Base-by-base conservation (phyloP, 2,329 filamentous ascomycete genomes). In the Hymenoscyphus salicellus region DNA sequence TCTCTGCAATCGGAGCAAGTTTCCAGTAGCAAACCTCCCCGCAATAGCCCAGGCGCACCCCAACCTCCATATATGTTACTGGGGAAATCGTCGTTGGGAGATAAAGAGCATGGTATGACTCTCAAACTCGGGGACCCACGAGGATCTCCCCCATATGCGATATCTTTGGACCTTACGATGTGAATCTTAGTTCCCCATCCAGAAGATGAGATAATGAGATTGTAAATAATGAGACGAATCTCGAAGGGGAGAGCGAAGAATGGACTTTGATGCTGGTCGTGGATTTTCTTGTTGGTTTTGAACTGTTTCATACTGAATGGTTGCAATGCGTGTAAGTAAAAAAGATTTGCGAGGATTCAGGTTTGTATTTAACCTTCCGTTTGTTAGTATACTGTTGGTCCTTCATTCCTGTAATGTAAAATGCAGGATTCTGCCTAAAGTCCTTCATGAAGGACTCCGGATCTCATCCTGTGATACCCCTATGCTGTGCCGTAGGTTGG, bases 171-270 rank as follows among this genome's bases (percentile, higher is more conserved):
- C 41, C 10, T 56, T 4, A 56, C n/a, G 52, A 56, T 56, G 23
- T 56, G 52, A n/a, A 56, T 7, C 30, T 56, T 56, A 11, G 14
- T 8, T 28, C 52, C 52, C 52, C 52, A 56, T 4, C 30, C 26
- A 11, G 16, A 56, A 17, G 52, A 28, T 17, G 10, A 28, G 26
- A 30, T 28, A 10, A 56, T 23, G 16, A 56, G 23, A 17, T 56
- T 17, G 52, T 56, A 56, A 17, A 56, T 28, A 56, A 56, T 32
- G 26, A 56, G 17, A 20, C 52, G 52, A 11, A 56, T 56, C n/a
- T 56, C 52, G 16, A 30, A 28, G 14, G 52, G 52, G 52, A 56
- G 52, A 30, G 17, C 6, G 52, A 56, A 56, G 11, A 56, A 56
- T 28, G 17, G 20, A n/a, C 26, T 56, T 30, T 56, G 52, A n/a